Conservation (phyloP, 2,329 filamentous ascomycete species). For the Grosmannia huntii region DNA sequence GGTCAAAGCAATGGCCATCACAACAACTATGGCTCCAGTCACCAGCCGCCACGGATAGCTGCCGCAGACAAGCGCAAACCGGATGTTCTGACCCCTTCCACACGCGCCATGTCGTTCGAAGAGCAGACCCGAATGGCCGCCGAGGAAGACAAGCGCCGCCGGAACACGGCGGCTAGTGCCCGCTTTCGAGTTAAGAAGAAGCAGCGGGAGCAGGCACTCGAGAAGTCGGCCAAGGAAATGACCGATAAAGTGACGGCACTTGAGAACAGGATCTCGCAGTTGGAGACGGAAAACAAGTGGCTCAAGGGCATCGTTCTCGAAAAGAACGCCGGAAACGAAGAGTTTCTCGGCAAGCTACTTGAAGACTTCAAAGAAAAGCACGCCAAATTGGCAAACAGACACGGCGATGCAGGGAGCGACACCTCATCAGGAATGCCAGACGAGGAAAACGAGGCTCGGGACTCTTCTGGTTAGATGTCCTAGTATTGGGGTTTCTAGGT, state of each 20-base stretch:
- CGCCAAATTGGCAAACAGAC: not conserved
- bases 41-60: conserved; percentile 15
- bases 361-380: conserved; percentile 31
- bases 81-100: conserved; percentile 25
- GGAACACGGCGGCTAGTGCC: conserved; percentile 79
- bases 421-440: conserved; percentile 13
- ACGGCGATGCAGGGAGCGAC: conserved; percentile 15
- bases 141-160: conserved; percentile 80
- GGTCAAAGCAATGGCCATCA: conserved; percentile 21
- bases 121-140: conserved; percentile 61
- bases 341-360: conserved; percentile 35
- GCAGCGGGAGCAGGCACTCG: conserved; percentile 77
- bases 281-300: conserved; percentile 79
- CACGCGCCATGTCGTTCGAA: conserved; percentile 45
- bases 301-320: conserved; percentile 69
- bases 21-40: conserved; percentile 16
- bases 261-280: conserved; percentile 59
- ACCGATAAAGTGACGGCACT: conserved; percentile 63
- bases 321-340: conserved; percentile 56
- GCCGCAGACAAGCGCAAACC: conserved; percentile 31
- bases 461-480: conserved; percentile 12
- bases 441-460: conserved; percentile 16
- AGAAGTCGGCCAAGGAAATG: conserved; percentile 72
- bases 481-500: not conserved
- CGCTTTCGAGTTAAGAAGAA: conserved; percentile 94